Evolutionary conservation across 257 asterid genomes (phyloP).

Genomic region (Solanum corneliomulleri): DNA sequence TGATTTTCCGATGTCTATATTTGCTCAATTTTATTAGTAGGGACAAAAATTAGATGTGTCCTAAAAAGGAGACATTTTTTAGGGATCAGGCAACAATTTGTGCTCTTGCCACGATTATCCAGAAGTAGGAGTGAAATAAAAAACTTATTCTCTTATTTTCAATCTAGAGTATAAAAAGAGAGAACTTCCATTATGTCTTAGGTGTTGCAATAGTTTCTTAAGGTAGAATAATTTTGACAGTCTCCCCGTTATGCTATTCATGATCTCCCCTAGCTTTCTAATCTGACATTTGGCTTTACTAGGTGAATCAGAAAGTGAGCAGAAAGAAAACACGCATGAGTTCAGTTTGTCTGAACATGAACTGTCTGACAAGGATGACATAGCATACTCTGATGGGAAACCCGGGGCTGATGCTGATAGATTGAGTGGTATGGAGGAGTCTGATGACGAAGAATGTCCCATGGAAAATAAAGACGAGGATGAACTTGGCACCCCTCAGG

Average conservation of each 20-base stretch:
- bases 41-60: background rate
- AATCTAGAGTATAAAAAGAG: background rate
- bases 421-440: slow-evolving; percentile 31
- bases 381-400: slow-evolving; percentile 18
- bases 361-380: slow-evolving; percentile 23
- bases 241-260: background rate
- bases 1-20: background rate
- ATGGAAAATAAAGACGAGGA: slow-evolving; percentile 47
- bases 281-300: background rate
- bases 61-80: background rate
- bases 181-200: background rate
- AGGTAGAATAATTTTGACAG: background rate
- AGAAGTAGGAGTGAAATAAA: background rate
- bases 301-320: slow-evolving; percentile 8
- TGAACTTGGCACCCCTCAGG: slow-evolving; percentile 20
- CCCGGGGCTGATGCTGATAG: slow-evolving; percentile 28
- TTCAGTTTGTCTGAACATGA: slow-evolving; percentile 21
- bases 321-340: slow-evolving; percentile 13
- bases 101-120: background rate
- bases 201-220: background rate
- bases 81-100: background rate
- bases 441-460: slow-evolving; percentile 28
- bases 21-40: background rate
- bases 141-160: background rate
- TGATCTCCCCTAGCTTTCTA: background rate